These are phyloP conservation scores for Claviceps maximensis DNA, from an alignment of 2,329 filamentous ascomycete species.

Conservation along the genomic window DNA sequence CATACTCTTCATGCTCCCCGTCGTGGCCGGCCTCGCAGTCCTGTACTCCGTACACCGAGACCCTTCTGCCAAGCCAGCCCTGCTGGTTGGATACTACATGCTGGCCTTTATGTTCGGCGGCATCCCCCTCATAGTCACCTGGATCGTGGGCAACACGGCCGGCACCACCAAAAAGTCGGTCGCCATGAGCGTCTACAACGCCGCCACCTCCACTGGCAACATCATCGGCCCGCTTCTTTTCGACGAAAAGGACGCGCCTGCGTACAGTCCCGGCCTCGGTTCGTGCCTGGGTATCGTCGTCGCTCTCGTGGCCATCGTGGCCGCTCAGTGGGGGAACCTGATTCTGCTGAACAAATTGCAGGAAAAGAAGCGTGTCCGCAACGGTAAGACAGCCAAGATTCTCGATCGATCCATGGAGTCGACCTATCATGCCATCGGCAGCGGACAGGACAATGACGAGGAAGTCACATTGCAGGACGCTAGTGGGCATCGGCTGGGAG, in stretches of 20 bases:
- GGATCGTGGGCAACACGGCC: conserved; percentile 57
- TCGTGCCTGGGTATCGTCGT: conserved; percentile 41
- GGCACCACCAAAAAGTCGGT: conserved; percentile 55
- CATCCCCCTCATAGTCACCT: conserved; percentile 52
- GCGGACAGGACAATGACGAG: conserved; percentile 5
- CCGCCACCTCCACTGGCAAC: conserved; percentile 48
- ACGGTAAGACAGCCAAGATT: conserved; percentile 47
- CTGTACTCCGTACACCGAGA: conserved; percentile 42
- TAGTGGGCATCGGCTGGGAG: conserved; percentile 22
- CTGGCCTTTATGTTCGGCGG: conserved; percentile 53
- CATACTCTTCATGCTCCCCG: conserved; percentile 39
- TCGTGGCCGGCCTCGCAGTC: conserved; percentile 43
- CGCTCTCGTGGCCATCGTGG: conserved; percentile 36
- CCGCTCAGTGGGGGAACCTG: conserved; percentile 41
- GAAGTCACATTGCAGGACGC: conserved; percentile 11
- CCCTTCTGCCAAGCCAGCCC: conserved; percentile 17
- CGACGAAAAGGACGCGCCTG: conserved; percentile 40
- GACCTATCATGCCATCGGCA: conserved; percentile 24
- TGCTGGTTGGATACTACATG: conserved; percentile 51
- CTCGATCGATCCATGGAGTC: conserved; percentile 48
- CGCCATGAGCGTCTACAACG: conserved; percentile 51
- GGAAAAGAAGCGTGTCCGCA: conserved; percentile 36
- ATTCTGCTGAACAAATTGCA: conserved; percentile 44
- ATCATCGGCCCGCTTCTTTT: conserved; percentile 56
- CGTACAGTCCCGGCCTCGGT: conserved; percentile 43